These are phyloP conservation scores for Brettanomyces naardenensis DNA, from an alignment of 805 yeast species.

Conservation along the genomic window DNA sequence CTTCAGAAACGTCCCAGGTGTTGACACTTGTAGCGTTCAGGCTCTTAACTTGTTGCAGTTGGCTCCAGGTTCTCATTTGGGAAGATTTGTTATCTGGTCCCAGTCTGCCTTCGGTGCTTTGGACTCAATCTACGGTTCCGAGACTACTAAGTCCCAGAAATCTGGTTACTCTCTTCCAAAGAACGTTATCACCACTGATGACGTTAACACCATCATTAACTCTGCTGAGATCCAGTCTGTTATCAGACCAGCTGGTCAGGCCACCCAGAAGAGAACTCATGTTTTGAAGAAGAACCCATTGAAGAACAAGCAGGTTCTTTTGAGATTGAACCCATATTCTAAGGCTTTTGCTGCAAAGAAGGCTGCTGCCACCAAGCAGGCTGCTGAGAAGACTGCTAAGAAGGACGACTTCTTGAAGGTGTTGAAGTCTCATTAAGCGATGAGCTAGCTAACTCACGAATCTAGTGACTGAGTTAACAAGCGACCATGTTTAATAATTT, in stretches of 20 bases:
- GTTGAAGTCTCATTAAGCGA: too few relatives aligned
- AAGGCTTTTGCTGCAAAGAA: conserved; percentile 91
- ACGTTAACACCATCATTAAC: conserved; percentile 95
- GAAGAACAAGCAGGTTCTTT: conserved; percentile 97
- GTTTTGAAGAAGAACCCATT: conserved; percentile 98
- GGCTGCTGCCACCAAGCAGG: conserved; percentile 76
- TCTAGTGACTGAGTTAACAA: too few relatives aligned
- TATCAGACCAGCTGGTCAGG: conserved; percentile 92
- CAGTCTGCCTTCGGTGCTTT: conserved; percentile 95
- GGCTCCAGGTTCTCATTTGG: conserved; percentile 99
- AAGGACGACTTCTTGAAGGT: conserved; percentile 63
- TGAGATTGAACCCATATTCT: conserved; percentile 99
- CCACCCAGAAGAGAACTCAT: conserved; percentile 88
- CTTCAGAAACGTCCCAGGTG: conserved; percentile 99
- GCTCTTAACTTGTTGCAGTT: conserved; percentile 93
- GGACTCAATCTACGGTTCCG: conserved; percentile 95
- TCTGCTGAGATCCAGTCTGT: conserved; percentile 98
- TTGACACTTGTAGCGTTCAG: conserved; percentile 89
- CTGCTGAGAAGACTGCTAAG: conserved; percentile 52
- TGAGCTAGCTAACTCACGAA: too few relatives aligned
- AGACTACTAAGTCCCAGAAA: conserved; percentile 90
- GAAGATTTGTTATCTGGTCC: conserved; percentile 99
- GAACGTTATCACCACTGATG: conserved; percentile 92
- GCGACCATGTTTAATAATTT: too few relatives aligned
- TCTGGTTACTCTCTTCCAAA: conserved; percentile 95